Conservation (phyloP, 805 yeast species). For the Kodamaea neixiangensis region DNA sequence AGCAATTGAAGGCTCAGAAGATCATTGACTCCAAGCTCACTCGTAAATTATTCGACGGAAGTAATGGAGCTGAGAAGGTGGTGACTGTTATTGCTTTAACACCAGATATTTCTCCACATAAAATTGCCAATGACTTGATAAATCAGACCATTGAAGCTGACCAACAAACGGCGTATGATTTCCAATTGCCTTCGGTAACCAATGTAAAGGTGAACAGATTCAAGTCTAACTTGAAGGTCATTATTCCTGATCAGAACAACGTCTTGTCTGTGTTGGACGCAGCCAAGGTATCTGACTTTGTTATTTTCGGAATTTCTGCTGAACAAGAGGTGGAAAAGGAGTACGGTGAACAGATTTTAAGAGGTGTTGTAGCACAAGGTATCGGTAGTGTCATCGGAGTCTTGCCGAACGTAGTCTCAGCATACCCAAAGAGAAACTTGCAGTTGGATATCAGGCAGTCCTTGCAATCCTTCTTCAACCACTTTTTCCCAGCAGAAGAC, state of each 20-base stretch:
- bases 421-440: constrained; percentile 71
- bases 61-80: constrained; percentile 78
- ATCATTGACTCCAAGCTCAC: constrained; percentile 57
- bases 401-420: constrained; percentile 67
- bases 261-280: constrained; percentile 77
- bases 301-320: constrained; percentile 87
- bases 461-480: constrained; percentile 41
- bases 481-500: constrained; percentile 65
- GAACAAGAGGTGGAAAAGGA: constrained; percentile 74
- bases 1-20: constrained; percentile 76
- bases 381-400: constrained; percentile 80
- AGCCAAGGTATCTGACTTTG: constrained; percentile 86
- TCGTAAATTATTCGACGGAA: constrained; percentile 77
- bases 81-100: constrained; percentile 81
- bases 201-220: constrained; percentile 61
- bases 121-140: constrained; percentile 55
- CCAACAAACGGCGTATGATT: constrained; percentile 20
- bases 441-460: constrained; percentile 62
- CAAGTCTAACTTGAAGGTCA: constrained; percentile 71
- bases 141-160: constrained; percentile 34
- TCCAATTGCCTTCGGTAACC: constrained; percentile 50
- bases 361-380: constrained; percentile 92
- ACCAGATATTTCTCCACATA: constrained; percentile 59
- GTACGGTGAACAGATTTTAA: constrained; percentile 84
- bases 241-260: constrained; percentile 68